Base-by-base conservation (phyloP, 2,329 filamentous ascomycete species). In the Colletotrichum endophyticum region DNA sequence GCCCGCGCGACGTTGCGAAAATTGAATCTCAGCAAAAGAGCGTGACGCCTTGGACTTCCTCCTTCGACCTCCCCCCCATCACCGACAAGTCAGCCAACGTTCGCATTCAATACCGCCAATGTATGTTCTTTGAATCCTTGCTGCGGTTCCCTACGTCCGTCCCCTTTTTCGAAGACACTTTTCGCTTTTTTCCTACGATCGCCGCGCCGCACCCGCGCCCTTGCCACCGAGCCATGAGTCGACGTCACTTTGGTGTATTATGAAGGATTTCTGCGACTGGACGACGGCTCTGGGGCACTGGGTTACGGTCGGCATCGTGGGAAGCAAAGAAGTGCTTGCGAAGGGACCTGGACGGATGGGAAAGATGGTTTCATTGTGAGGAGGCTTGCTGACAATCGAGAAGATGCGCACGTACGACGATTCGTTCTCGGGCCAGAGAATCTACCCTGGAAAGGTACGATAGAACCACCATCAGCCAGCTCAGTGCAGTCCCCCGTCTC, bases 341-440 rank as follows among this genome's bases (percentile, higher is more conserved):
- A 49, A 13, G 32, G 16, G 53, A 44, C 6, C 11, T 8, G n/a
- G 32, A 27, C 7, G 15, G 22, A 27, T 13, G 53, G 19, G 63
- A 59, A 39, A n/a, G 25, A 34, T 19, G 19, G 5, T 9, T 66
- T 16, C 19, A 57, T 8, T 25, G 56, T 57, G 15, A 25, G 27
- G 15, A 28, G 25, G 25, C 39, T 61, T 56, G 59, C 73, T 75
- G 56, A 75, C 73, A 61, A 27, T 59, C 19, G 84, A 82, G 85
- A 92, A 87, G 85, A 92, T 92, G 91, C 90, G 91, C 87, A 92
- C 90, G 85, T 92, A 92, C 91, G 91, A 92, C 87, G 91, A 92
- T 86, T 86, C 87, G 81, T 92, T 92, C 88, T 92, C 91, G 85
- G 91, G 91, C 85, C 88, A 90, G 89, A 91, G 89, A 88, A 92